Percentiles rank a stretch among this genome's conserved stretches.
phyloP scores from a whole-genome alignment of 768 basidiomycete species.

The Leucogyrophana mollusca region DNA sequence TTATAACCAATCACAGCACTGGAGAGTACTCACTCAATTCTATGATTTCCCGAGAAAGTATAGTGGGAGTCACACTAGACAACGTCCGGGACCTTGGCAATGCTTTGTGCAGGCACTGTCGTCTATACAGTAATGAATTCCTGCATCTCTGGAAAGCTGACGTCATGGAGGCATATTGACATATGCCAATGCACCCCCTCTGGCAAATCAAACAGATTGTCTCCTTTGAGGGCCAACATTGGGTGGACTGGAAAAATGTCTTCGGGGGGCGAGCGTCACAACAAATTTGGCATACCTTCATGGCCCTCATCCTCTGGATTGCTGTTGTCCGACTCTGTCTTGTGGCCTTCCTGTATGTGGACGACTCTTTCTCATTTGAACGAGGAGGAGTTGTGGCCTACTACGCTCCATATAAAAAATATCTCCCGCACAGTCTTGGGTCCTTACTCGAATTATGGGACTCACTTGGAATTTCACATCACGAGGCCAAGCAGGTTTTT shows the following conservation, averaged over 20 bases:
- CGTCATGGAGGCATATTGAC: slow-evolving; percentile 33
- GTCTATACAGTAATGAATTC: fast-evolving
- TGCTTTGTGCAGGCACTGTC: background rate
- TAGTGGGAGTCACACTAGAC: slow-evolving; percentile 29
- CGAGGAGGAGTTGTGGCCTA: slow-evolving; percentile 25
- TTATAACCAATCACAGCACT: slow-evolving; percentile 40
- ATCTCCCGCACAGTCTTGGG: slow-evolving; percentile 20
- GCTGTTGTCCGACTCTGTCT: slow-evolving; percentile 10
- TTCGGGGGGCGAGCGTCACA: slow-evolving; percentile 24
- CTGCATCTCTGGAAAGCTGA: slow-evolving; percentile 34
- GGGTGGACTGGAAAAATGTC: slow-evolving; percentile 22
- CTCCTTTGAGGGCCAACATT: slow-evolving; percentile 12
- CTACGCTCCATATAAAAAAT: slow-evolving; percentile 12
- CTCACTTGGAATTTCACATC: slow-evolving; percentile 25
- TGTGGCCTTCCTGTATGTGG: slow-evolving; percentile 19
- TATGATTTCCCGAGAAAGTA: slow-evolving; percentile 24
- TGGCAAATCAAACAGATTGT: slow-evolving; percentile 44
- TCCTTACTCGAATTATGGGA: slow-evolving; percentile 30
- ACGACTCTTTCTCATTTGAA: slow-evolving; percentile 28
- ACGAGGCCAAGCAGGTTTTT: slow-evolving; percentile 28
- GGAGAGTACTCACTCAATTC: slow-evolving; percentile 35
- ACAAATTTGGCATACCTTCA: slow-evolving; percentile 29
- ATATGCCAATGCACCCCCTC: slow-evolving; percentile 33
- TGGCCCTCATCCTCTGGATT: slow-evolving; percentile 29
- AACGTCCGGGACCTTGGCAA: slow-evolving; percentile 31